Conservation (phyloP, 1,284 basidiomycete genomes). For the Pseudozyma pruni region DNA sequence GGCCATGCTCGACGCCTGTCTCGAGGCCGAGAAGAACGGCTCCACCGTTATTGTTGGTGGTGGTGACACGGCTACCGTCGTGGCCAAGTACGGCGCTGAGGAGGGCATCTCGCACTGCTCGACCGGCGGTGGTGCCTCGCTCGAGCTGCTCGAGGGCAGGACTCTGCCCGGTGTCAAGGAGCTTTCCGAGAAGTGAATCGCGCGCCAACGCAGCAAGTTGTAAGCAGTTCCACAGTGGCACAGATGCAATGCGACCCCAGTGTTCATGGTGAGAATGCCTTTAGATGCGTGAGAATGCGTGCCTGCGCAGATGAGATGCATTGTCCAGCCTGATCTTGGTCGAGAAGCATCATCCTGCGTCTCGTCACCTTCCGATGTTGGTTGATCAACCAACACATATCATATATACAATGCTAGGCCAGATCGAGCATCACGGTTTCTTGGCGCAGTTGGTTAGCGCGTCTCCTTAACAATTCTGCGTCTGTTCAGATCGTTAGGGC, state of each 20-base stretch:
- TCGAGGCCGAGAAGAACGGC: conserved; percentile 87
- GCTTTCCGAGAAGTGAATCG: conserved; percentile 53
- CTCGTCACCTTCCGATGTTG: no score
- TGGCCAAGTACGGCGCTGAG: conserved; percentile 76
- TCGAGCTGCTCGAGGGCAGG: conserved; percentile 77
- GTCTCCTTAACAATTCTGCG: conserved; percentile 54
- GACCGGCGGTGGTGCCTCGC: conserved; percentile 94
- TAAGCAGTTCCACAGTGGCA: neutral
- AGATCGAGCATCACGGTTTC: conserved; percentile 11
- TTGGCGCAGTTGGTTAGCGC: conserved; percentile 58
- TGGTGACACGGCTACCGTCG: conserved; percentile 67
- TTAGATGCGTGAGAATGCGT: no score
- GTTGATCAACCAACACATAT: no score
- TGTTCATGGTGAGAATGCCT: no score
- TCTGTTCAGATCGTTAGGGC: conserved; percentile 44
- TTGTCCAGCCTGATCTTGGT: no score
- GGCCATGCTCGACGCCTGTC: conserved; percentile 83
- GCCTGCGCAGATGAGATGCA: no score
- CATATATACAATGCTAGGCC: neutral
- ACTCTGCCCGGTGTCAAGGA: conserved; percentile 68
- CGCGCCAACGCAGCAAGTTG: conserved; percentile 5
- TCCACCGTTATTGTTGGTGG: conserved; percentile 85
- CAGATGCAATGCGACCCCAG: neutral
- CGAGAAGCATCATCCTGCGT: no score
- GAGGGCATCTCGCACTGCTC: conserved; percentile 93